phyloP scores from a whole-genome alignment of 306 rosid genomes.

The Mucuna pruriens region DNA sequence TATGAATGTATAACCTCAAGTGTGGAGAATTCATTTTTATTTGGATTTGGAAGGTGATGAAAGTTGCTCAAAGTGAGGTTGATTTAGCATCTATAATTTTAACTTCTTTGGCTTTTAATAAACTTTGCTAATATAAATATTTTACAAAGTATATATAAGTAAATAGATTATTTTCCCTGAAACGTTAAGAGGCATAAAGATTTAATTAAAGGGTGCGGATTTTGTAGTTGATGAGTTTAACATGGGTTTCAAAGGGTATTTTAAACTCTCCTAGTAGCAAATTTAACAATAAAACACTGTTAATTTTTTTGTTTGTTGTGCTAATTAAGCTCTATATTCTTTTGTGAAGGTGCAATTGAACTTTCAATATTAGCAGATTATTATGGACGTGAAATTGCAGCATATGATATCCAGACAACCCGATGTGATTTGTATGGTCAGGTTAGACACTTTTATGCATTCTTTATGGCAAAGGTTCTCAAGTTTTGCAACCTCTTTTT shows the following conservation, averaged over 20 bases:
- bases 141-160: no score
- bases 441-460: constrained; percentile 54
- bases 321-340: constrained; percentile 36
- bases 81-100: background rate
- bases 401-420: constrained; percentile 83
- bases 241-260: constrained; percentile 15
- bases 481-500: constrained; percentile 30
- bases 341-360: constrained; percentile 85
- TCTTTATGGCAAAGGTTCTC: constrained; percentile 28
- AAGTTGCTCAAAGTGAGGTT: constrained; percentile 6
- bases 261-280: background rate
- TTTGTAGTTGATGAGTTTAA: constrained; percentile 3
- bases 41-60: background rate
- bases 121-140: background rate
- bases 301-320: constrained; percentile 21
- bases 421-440: constrained; percentile 95
- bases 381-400: constrained; percentile 90
- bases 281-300: background rate
- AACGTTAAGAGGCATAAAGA: background rate
- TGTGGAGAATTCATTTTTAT: background rate
- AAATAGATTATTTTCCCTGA: background rate
- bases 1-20: constrained; percentile 1
- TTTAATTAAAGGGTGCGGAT: constrained; percentile 13
- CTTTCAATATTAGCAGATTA: constrained; percentile 83
- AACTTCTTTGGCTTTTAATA: background rate